Base-by-base conservation (phyloP, 306 rosid genomes). In the Acacia acuminata region DNA sequence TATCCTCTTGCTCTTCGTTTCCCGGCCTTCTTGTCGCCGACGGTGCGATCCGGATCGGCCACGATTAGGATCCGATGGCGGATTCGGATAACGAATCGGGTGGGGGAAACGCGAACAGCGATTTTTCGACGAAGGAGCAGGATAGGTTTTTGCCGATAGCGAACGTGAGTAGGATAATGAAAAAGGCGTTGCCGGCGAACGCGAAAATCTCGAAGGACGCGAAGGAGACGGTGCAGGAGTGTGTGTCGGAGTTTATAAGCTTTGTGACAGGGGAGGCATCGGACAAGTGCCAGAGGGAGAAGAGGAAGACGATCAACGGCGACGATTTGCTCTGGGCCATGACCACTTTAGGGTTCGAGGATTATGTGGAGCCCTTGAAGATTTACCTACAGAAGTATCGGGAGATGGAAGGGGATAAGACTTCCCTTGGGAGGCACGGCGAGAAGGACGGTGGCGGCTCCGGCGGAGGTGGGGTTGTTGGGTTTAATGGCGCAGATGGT, bases 31-130 rank as follows among this genome's bases (percentile, higher is more conserved):
- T 40, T 22, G 30, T 10, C 73, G 50, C 16, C 50, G 73, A 38
- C 50, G 30, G 74, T 20, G 32, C 34, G 17, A 24, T 60, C 66
- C 65, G 32, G 30, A 58, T 58, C 7, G 65, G 45, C 24, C 7
- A 72, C 2, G n/a, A 30, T 47, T 63, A 10, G 24, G 65, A 13
- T 72, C 67, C n/a, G 58, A 91, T 89, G 95, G 93, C 91, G 60
- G 95, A 91, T 86, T 91, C 93, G 50, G 95, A 91, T 77, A 89
- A 91, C 88, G 94, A 91, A 5, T 91, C 94, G 45, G 91, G 93
- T 30, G 94, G 93, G 2, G 27, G 77, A 8, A 30, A 73, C 44
- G 82, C 82, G 10, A 50, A 6, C 61, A 51, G 85, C 48, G 94
- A 90, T 82, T 24, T 79, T 2, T 87, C 89, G 79, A 34, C 91